phyloP scores from a whole-genome alignment of 352 stramenopile species.

The Globisporangium recalcitrans region DNA sequence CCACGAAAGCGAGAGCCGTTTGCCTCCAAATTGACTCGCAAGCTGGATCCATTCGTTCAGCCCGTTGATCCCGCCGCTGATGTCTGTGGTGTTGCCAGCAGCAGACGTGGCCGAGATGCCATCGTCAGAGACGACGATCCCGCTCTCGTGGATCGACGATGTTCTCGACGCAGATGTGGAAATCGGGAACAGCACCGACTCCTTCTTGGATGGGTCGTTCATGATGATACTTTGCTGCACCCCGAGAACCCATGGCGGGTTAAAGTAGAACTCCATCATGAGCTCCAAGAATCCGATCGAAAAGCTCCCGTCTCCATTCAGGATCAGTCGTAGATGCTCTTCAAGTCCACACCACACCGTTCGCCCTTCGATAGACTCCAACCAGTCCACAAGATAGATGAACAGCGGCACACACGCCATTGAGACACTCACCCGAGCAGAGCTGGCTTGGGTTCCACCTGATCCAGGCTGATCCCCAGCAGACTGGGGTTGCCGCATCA shows the following conservation, averaged over 20 bases:
- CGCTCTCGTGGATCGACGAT: conserved; percentile 37
- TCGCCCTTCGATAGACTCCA: conserved; percentile 74
- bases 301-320: conserved; percentile 72
- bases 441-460: not conserved
- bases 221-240: conserved; percentile 81
- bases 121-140: conserved; percentile 43
- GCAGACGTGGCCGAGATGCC: conserved; percentile 27
- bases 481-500: conserved; percentile 34
- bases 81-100: conserved; percentile 20
- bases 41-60: conserved; percentile 69
- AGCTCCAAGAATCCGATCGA: conserved; percentile 68
- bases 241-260: conserved; percentile 48
- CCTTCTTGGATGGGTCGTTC: conserved; percentile 76
- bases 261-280: conserved; percentile 85
- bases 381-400: conserved; percentile 74
- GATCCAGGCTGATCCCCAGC: not conserved
- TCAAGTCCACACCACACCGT: conserved; percentile 84
- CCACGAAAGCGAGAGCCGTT: conserved; percentile 63
- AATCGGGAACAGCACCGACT: conserved; percentile 70
- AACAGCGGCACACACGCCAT: conserved; percentile 63
- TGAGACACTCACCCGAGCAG: conserved; percentile 19
- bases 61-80: conserved; percentile 21
- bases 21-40: conserved; percentile 54
- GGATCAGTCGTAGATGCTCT: conserved; percentile 59
- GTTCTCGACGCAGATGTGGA: conserved; percentile 27